A percentile compares a stretch with the other conserved stretches of the same genome.
Evolutionary conservation across 164 flowering plant genomes (phyloP).

Genomic region (Echeveria elegans): DNA sequence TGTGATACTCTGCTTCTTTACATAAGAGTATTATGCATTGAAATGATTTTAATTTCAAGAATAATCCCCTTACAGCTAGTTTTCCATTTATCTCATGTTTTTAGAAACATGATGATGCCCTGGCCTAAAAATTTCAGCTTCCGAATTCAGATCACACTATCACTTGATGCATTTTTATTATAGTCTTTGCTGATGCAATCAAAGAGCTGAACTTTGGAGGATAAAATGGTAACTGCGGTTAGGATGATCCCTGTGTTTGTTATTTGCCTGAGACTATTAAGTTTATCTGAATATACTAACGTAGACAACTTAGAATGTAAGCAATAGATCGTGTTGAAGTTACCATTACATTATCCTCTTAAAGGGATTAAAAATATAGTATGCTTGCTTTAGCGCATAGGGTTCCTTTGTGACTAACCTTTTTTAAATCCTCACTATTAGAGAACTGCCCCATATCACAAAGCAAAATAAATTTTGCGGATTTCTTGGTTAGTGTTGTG

Average conservation of each 20-base stretch:
- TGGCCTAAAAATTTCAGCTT: too few relatives aligned
- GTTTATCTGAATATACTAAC: neutral
- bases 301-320: neutral
- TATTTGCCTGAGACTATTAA: neutral
- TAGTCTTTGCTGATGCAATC: neutral
- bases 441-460: neutral
- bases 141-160: too few relatives aligned
- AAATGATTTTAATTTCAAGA: neutral
- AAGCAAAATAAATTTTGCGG: neutral
- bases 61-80: neutral
- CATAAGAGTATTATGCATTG: neutral
- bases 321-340: neutral
- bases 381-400: neutral
- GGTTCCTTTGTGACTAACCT: slow-evolving; percentile 5
- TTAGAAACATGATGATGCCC: too few relatives aligned
- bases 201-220: neutral
- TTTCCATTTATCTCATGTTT: neutral
- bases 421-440: neutral
- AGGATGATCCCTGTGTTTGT: neutral
- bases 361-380: neutral
- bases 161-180: too few relatives aligned
- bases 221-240: neutral
- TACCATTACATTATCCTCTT: neutral
- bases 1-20: neutral
- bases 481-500: neutral